phyloP scores from a whole-genome alignment of 495 filamentous ascomycete species.

The Aspergillus indologenus region DNA sequence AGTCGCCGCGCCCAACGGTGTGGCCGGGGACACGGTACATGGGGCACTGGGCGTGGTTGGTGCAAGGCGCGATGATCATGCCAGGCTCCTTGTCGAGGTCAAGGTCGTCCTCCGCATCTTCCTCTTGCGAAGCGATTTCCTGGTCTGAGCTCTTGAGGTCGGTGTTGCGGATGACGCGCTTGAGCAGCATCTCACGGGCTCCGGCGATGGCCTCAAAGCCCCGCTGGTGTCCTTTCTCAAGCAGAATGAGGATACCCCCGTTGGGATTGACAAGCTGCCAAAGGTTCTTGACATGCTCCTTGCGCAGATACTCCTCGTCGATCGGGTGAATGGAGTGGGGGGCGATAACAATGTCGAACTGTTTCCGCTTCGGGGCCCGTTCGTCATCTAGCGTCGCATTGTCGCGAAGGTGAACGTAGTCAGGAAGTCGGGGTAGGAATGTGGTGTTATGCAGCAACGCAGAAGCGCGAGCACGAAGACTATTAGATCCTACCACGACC shows the following conservation, averaged over 20 bases:
- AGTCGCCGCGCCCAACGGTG: conserved; percentile 73
- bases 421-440: conserved; percentile 89
- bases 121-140: background rate
- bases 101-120: background rate
- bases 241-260: conserved; percentile 80
- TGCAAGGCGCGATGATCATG: conserved; percentile 95
- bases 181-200: conserved; percentile 72
- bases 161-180: conserved; percentile 69
- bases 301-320: conserved; percentile 69
- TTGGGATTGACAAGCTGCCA: conserved; percentile 82
- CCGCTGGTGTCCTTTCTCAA: conserved; percentile 87
- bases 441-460: conserved; percentile 80
- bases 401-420: conserved; percentile 66
- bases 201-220: conserved; percentile 91
- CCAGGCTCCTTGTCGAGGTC: conserved; percentile 61
- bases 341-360: conserved; percentile 86
- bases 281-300: conserved; percentile 74
- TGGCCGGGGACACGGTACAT: conserved; percentile 75
- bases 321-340: conserved; percentile 76
- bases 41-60: conserved; percentile 82
- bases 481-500: conserved; percentile 59
- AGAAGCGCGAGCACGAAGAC: conserved; percentile 72
- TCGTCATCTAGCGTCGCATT: conserved; percentile 45
- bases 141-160: conserved; percentile 46
- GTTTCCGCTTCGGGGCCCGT: conserved; percentile 59